These are phyloP conservation scores for Sungouiozyma ichnusensis DNA, from an alignment of 805 yeast genomes.

Conservation along the genomic window DNA sequence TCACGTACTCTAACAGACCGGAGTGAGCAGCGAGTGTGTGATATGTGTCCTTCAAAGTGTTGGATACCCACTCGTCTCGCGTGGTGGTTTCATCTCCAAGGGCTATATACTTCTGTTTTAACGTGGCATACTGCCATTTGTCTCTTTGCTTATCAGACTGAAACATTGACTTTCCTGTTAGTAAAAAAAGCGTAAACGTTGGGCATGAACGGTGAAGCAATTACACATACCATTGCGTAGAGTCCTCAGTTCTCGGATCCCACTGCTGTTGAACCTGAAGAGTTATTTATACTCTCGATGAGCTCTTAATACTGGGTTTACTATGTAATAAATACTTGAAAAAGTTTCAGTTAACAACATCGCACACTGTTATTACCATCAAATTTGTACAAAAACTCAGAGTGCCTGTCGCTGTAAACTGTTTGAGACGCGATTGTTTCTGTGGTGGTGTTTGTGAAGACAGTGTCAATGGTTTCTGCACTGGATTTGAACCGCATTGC, in stretches of 20 bases:
- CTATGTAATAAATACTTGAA: not conserved
- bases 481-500: not conserved
- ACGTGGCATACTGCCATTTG: slow-evolving; percentile 42
- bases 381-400: too few species aligned
- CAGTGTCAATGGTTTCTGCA: not conserved
- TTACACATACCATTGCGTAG: slow-evolving; percentile 1
- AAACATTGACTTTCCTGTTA: not conserved
- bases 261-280: too few species aligned
- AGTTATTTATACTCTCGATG: too few species aligned
- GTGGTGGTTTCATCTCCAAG: slow-evolving; percentile 68
- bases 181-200: too few species aligned
- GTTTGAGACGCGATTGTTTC: too few species aligned
- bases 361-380: too few species aligned
- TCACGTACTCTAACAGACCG: slow-evolving; percentile 22
- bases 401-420: too few species aligned
- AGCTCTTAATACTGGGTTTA: not conserved
- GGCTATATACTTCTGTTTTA: slow-evolving; percentile 58
- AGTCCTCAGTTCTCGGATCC: too few species aligned
- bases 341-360: not conserved
- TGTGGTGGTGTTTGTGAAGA: too few species aligned
- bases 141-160: slow-evolving; percentile 61
- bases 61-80: slow-evolving; percentile 56
- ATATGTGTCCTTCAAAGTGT: slow-evolving; percentile 29
- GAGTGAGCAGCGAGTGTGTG: slow-evolving; percentile 22
- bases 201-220: not conserved